Percentiles rank a stretch among this genome's conserved stretches.
phyloP scores from a whole-genome alignment of 1,284 basidiomycete species.

The Marasmius fiardii region DNA sequence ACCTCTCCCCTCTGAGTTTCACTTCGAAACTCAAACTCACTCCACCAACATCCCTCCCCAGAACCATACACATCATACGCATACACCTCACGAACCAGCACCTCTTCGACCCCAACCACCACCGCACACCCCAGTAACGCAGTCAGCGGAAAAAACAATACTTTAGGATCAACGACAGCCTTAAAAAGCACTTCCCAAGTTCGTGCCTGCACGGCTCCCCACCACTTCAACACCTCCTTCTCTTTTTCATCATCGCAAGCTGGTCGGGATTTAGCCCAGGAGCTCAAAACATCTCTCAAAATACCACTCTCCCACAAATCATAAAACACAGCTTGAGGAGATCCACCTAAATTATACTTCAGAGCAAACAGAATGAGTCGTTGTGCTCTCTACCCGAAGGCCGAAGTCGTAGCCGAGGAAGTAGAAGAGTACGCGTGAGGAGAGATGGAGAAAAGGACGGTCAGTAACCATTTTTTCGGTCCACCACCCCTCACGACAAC shows the following conservation, averaged over 20 bases:
- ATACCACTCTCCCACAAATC: slow-evolving; percentile 53
- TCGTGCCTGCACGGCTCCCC: slow-evolving; percentile 40
- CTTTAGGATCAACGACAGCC: slow-evolving; percentile 39
- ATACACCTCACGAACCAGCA: background rate
- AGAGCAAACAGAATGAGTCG: slow-evolving; percentile 51
- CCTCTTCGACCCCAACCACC: background rate
- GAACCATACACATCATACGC: too few species aligned
- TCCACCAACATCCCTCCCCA: background rate
- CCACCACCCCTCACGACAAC: slow-evolving; percentile 1
- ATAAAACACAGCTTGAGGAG: slow-evolving; percentile 54
- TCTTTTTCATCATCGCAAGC: background rate
- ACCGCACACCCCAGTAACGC: slow-evolving; percentile 2
- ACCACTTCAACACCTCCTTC: slow-evolving; percentile 25
- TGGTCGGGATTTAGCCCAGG: slow-evolving; percentile 10
- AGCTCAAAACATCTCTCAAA: slow-evolving; percentile 38
- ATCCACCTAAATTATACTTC: slow-evolving; percentile 46
- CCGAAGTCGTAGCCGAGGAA: background rate
- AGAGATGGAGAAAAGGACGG: too few species aligned
- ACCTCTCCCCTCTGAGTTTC: too few species aligned
- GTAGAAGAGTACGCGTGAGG: too few species aligned
- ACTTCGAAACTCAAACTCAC: background rate
- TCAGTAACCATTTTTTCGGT: too few species aligned
- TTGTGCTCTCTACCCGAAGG: slow-evolving; percentile 45
- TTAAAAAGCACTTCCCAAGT: slow-evolving; percentile 49
- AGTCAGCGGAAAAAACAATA: background rate